These are phyloP conservation scores for Friedmanniomyces endolithicus DNA, from an alignment of 495 filamentous ascomycete species.

Conservation along the genomic window DNA sequence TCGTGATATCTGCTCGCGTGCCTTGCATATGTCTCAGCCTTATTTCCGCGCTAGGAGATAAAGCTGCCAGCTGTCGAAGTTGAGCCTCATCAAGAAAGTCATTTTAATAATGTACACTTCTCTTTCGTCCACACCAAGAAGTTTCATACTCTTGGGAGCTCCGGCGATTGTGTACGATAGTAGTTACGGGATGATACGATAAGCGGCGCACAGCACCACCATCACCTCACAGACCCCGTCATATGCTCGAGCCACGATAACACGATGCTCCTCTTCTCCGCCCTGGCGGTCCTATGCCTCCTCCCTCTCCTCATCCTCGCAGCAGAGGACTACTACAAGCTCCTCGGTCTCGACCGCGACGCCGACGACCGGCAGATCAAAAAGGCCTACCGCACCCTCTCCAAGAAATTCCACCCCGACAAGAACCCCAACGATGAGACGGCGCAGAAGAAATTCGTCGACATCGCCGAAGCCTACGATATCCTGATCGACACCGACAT, in stretches of 20 bases:
- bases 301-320: slow-evolving; percentile 40
- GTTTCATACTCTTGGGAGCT: too few relatives aligned
- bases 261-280: slow-evolving; percentile 14
- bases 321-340: slow-evolving; percentile 86
- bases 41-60: not conserved
- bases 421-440: slow-evolving; percentile 84
- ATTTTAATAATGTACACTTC: not conserved
- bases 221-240: not conserved
- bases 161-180: not conserved
- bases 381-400: slow-evolving; percentile 81
- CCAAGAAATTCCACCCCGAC: slow-evolving; percentile 94
- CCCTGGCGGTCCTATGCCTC: slow-evolving; percentile 31
- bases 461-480: slow-evolving; percentile 93
- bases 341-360: slow-evolving; percentile 67
- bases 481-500: slow-evolving; percentile 69
- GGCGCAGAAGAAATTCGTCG: slow-evolving; percentile 86
- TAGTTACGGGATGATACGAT: not conserved
- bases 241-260: not conserved
- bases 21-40: slow-evolving; percentile 1
- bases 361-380: slow-evolving; percentile 89
- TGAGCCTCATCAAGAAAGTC: not conserved
- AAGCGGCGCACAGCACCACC: not conserved
- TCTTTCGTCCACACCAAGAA: too few relatives aligned
- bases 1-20: not conserved
- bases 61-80: not conserved